Evolutionary conservation across 2,329 filamentous ascomycete genomes (phyloP).

Genomic region (Ustulina deusta): DNA sequence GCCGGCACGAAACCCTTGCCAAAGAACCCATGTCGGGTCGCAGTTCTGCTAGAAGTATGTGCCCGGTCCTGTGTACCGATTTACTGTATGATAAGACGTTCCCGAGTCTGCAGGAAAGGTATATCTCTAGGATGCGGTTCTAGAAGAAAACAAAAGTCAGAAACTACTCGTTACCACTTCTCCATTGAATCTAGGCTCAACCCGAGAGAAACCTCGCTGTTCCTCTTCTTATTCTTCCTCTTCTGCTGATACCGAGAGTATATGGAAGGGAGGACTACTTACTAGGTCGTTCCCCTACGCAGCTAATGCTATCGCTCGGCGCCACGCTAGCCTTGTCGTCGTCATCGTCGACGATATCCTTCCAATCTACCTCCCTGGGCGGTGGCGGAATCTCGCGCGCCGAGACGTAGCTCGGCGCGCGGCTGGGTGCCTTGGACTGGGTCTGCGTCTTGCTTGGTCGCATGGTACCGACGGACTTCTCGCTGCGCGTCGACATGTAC

Average conservation of each 20-base stretch:
- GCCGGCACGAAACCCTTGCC: background rate
- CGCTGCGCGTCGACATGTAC: slow-evolving; percentile 59
- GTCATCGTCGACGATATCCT: slow-evolving; percentile 45
- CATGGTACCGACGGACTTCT: slow-evolving; percentile 53
- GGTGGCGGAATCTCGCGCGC: slow-evolving; percentile 57
- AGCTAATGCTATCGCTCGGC: slow-evolving; percentile 72
- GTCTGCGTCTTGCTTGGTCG: slow-evolving; percentile 43
- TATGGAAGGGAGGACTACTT: slow-evolving; percentile 1
- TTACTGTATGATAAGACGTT: slow-evolving; percentile 38
- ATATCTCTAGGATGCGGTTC: slow-evolving; percentile 36
- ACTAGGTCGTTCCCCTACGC: slow-evolving; percentile 61
- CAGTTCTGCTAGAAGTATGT: background rate
- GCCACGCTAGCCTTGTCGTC: slow-evolving; percentile 64
- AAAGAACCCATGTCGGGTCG: background rate
- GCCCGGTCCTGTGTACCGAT: background rate
- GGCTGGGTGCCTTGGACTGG: slow-evolving; percentile 40
- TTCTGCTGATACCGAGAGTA: background rate
- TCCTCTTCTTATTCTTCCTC: background rate
- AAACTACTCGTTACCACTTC: background rate
- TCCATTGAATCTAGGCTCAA: background rate
- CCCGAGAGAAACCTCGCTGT: no score
- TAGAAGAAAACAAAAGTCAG: slow-evolving; percentile 10
- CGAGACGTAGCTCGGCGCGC: slow-evolving; percentile 46
- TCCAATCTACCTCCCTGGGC: slow-evolving; percentile 49
- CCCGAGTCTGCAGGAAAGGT: slow-evolving; percentile 33